Conservation (phyloP, 2,329 filamentous ascomycete genomes). For the Ophiognomonia clavigignenti-juglandacearum region DNA sequence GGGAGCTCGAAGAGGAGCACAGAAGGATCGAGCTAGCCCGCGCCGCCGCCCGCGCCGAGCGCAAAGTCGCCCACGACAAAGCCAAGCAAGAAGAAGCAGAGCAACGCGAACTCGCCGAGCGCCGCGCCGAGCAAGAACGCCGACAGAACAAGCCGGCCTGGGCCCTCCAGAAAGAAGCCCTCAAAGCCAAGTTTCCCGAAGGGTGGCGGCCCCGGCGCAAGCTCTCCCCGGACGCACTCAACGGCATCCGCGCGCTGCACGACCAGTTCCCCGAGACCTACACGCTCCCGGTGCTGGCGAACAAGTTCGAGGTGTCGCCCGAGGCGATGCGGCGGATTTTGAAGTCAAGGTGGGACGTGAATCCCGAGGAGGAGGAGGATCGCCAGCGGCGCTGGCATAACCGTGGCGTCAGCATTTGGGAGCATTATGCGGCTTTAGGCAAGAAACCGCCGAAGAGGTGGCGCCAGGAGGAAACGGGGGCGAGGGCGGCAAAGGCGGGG, state of each 20-base stretch:
- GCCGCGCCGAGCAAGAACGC: conserved; percentile 21
- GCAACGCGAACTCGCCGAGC: too few species aligned
- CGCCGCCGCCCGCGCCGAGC: conserved; percentile 24
- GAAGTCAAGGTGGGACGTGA: conserved; percentile 69
- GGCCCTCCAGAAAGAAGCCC: conserved; percentile 69
- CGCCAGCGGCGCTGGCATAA: conserved; percentile 58
- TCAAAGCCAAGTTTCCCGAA: conserved; percentile 73
- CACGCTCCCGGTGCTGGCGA: conserved; percentile 66
- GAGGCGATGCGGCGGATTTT: conserved; percentile 87
- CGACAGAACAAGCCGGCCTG: conserved; percentile 40
- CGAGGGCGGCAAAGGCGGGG: conserved; percentile 32
- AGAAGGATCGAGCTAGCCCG: conserved; percentile 40
- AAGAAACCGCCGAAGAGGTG: conserved; percentile 57
- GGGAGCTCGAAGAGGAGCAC: conserved; percentile 18
- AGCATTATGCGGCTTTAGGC: conserved; percentile 53
- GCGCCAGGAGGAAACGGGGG: conserved; percentile 49
- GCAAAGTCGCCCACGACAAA: conserved; percentile 27
- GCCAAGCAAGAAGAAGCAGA: conserved; percentile 21
- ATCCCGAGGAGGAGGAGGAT: conserved; percentile 48
- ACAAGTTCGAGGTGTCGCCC: conserved; percentile 78
- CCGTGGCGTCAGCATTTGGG: conserved; percentile 56
- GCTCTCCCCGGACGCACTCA: conserved; percentile 84
- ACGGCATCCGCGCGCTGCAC: conserved; percentile 83
- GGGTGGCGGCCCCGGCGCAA: conserved; percentile 81
- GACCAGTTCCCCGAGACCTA: conserved; percentile 71